Evolutionary conservation across 2,329 filamentous ascomycete genomes (phyloP), one percentile per base, ranked within the genome.

Genomic region (Helotiales sp.): DNA sequence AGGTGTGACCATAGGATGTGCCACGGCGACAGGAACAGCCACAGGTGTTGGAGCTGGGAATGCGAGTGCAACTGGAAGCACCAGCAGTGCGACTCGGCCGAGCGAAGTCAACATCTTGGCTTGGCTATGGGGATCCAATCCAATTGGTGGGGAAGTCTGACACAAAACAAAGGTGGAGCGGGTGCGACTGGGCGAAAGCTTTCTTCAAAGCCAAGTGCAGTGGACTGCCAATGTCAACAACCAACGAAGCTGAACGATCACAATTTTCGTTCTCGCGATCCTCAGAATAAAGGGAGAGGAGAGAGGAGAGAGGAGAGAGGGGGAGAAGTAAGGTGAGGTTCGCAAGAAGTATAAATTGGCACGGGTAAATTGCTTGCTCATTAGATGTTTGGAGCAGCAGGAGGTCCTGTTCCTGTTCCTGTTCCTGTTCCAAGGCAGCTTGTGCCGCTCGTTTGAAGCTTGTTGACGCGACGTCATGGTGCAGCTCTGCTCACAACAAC

Each of bases 1-100:
- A 28, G 83, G 78, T 10, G 85, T 87, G 60, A 86, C 81, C 71
- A 81, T 75, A 50, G 84, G 81, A 72, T 82, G 79, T 22, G 78
- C 70, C 26, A 69, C 65, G 30, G 71, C 71, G 20, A 72, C 73
- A 7, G 74, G 72, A 58, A 73, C 64, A 20, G 40, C 40, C 40
- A 45, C 40, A 52, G 70, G 73, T 59, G 63, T 59, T 60, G 72
- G 69, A 8, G 71, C 71, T 24, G 74, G 73, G 40, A 60, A 71
- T 69, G 74, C 73, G 13, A 76, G 58, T 54, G 68, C 70, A 22
- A 71, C 17, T 60, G 71, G 71, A 49, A 75, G 49, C n/a, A 73
- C 55, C 47, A 67, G 64, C 15, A 75, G 62, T 28, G 73, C 55
- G 47, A 70, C 37, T 32, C 55, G 43, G 40, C 63, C n/a, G 22